phyloP scores from a whole-genome alignment of 768 basidiomycete species.

The Scleroderma bovista region DNA sequence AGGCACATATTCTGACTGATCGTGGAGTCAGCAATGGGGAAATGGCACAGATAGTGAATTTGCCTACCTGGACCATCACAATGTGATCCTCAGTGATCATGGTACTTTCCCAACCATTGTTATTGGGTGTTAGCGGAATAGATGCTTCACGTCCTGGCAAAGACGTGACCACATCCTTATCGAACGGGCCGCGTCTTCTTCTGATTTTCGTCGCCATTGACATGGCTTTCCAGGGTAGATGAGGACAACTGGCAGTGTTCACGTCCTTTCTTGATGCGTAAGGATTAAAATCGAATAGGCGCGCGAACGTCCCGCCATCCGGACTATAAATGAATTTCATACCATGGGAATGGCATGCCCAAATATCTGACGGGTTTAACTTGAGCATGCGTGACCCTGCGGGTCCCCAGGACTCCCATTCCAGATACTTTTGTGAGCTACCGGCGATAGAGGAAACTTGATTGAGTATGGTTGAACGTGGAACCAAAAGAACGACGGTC shows the following conservation, averaged over 20 bases:
- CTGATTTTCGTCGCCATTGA: constrained; percentile 4
- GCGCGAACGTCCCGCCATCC: constrained; percentile 10
- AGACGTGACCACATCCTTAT: constrained; percentile 17
- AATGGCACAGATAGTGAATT: not conserved
- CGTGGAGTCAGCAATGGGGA: not conserved
- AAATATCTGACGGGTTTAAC: constrained; percentile 20
- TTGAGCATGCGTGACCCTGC: constrained; percentile 19
- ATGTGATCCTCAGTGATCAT: constrained; percentile 35
- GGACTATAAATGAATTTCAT: constrained; percentile 26
- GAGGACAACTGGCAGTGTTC: constrained; percentile 4
- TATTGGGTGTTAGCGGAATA: constrained; percentile 9
- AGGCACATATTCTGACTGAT: constrained; percentile 4
- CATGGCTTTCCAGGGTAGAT: constrained; percentile 15
- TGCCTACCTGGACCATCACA: constrained; percentile 28
- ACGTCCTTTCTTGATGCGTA: constrained; percentile 15
- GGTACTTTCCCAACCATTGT: constrained; percentile 22
- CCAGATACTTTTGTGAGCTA: constrained; percentile 6
- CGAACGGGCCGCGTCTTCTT: constrained; percentile 14
- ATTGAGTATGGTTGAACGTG: constrained; percentile 23
- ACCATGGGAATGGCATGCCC: constrained; percentile 34
- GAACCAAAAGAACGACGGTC: constrained; percentile 28
- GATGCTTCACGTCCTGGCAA: constrained; percentile 24
- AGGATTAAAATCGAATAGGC: constrained; percentile 31
- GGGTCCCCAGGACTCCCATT: constrained; percentile 31
- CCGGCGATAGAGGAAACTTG: constrained; percentile 15